phyloP scores from a whole-genome alignment of 2,329 filamentous ascomycete genomes.

The Lachnellula subtilissima region DNA sequence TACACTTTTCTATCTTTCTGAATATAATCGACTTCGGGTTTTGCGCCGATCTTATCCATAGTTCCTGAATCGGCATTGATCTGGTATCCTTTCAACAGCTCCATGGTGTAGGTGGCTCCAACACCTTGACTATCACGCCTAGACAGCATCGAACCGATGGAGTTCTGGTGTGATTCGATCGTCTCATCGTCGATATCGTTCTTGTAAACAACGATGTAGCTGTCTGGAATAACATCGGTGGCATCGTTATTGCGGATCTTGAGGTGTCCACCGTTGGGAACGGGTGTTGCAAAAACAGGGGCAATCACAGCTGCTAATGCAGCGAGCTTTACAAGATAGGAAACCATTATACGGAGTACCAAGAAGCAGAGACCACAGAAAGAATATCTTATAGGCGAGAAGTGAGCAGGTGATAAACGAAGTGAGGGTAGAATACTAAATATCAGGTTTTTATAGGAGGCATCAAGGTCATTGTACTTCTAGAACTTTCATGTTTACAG shows the following conservation, averaged over 20 bases:
- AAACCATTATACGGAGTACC: constrained; percentile 18
- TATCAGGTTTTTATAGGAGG: not conserved
- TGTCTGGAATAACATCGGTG: constrained; percentile 46
- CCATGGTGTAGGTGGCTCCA: constrained; percentile 25
- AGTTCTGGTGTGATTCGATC: constrained; percentile 46
- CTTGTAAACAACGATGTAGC: constrained; percentile 64
- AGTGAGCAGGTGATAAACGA: constrained; percentile 1
- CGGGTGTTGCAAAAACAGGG: constrained; percentile 23
- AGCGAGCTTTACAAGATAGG: constrained; percentile 24
- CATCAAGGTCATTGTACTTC: too few relatives aligned
- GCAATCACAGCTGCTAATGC: constrained; percentile 27
- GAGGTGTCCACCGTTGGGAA: constrained; percentile 11
- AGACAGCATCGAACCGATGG: constrained; percentile 44
- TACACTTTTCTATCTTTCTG: constrained; percentile 28
- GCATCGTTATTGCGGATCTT: constrained; percentile 43
- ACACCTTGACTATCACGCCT: constrained; percentile 45
- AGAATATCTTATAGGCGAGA: not conserved
- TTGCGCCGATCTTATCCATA: constrained; percentile 26
- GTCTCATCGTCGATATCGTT: constrained; percentile 43
- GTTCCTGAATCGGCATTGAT: constrained; percentile 23
- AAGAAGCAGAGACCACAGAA: not conserved
- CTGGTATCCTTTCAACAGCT: constrained; percentile 25
- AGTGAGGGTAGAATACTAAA: not conserved
- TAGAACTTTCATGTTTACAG: too few relatives aligned
- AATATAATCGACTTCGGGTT: constrained; percentile 30